A percentile compares a stretch with the other conserved stretches of the same genome.
Evolutionary conservation across 2,329 filamentous ascomycete species (phyloP).

Genomic region (Clonostachys sp.): DNA sequence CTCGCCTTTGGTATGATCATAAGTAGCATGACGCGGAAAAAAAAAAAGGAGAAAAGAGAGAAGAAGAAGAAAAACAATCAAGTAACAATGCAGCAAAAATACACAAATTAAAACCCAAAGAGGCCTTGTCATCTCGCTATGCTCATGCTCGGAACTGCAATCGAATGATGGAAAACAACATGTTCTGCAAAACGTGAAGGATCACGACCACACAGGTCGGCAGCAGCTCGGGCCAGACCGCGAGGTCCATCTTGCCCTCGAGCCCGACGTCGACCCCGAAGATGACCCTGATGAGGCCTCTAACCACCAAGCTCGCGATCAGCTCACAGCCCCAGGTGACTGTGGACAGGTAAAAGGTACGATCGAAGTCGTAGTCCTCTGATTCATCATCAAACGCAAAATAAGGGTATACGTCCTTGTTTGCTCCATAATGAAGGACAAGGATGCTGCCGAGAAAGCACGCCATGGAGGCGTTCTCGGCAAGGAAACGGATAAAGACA

Average conservation of each 20-base stretch:
- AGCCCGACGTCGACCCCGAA: conserved; percentile 59
- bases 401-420: conserved; percentile 66
- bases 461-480: conserved; percentile 66
- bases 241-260: conserved; percentile 61
- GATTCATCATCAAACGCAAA: conserved; percentile 54
- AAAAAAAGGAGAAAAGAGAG: too few species aligned
- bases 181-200: conserved; percentile 67
- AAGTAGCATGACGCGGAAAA: too few species aligned
- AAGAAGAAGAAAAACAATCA: not conserved
- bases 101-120: not conserved
- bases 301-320: conserved; percentile 53
- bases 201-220: conserved; percentile 62
- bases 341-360: conserved; percentile 59
- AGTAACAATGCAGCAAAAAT: not conserved
- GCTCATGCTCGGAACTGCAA: conserved; percentile 44
- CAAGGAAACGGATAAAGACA: conserved; percentile 62
- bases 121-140: not conserved
- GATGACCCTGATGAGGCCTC: conserved; percentile 50
- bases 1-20: too few species aligned
- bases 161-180: conserved; percentile 66
- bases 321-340: conserved; percentile 67
- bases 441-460: conserved; percentile 61
- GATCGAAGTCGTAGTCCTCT: conserved; percentile 53
- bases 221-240: conserved; percentile 62
- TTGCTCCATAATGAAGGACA: conserved; percentile 62